Evolutionary conservation across 179 eudicot species (phyloP).

Genomic region (Carnegiea gigantea): DNA sequence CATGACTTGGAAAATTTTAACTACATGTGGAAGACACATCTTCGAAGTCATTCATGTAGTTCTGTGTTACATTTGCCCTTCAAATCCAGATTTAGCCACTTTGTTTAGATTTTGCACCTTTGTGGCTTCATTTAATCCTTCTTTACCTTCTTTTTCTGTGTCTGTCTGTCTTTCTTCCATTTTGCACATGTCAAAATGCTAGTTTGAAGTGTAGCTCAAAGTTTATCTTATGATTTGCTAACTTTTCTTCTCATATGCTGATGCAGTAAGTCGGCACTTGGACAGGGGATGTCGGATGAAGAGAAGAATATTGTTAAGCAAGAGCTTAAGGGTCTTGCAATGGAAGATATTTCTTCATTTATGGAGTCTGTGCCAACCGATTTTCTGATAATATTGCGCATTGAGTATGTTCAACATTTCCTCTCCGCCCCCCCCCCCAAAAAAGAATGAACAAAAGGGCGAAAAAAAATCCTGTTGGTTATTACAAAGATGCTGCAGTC

Average conservation of each 20-base stretch:
- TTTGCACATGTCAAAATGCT: not conserved
- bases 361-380: constrained; percentile 91
- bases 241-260: not conserved
- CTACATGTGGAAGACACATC: not conserved
- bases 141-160: not conserved
- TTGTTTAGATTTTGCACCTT: not conserved
- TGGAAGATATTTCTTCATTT: constrained; percentile 82
- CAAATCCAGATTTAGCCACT: not conserved
- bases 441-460: too few species aligned
- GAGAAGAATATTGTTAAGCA: constrained; percentile 60
- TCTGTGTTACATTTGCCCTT: not conserved
- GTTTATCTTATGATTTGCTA: not conserved
- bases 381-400: constrained; percentile 61
- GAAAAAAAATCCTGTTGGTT: not conserved
- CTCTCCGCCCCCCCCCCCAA: not conserved
- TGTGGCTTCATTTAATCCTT: not conserved
- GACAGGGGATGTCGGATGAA: constrained; percentile 66
- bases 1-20: too few species aligned
- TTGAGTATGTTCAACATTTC: constrained; percentile 54
- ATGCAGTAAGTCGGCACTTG: constrained; percentile 70
- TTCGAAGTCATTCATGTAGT: not conserved
- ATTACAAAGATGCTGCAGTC: not conserved
- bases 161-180: not conserved
- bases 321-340: constrained; percentile 61
- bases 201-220: not conserved